Conservation (phyloP, 1,284 basidiomycete species). For the Ceratobasidium sp. region DNA sequence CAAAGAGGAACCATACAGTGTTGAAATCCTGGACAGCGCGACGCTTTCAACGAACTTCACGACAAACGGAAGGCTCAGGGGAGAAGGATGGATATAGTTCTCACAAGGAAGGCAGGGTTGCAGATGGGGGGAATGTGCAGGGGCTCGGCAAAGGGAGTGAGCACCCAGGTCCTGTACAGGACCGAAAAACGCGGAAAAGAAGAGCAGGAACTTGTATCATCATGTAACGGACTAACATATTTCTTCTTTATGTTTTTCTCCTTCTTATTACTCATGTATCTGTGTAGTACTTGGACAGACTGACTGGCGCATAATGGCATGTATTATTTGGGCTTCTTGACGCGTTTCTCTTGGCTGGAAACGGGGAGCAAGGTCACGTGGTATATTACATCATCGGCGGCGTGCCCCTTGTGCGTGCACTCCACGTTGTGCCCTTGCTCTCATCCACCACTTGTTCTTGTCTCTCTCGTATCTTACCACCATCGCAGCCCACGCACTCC, state of each 20-base stretch:
- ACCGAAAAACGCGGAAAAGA: neutral
- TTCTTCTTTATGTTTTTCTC: neutral
- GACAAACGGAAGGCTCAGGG: neutral
- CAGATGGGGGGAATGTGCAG: neutral
- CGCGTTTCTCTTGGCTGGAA: too few species aligned
- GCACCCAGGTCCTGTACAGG: neutral
- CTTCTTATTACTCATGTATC: neutral
- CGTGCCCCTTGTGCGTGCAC: conserved; percentile 23
- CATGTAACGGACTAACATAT: conserved; percentile 18
- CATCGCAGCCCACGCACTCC: neutral
- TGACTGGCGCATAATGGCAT: neutral
- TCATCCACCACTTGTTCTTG: conserved; percentile 25
- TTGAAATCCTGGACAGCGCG: neutral
- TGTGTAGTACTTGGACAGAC: neutral
- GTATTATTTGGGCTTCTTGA: neutral
- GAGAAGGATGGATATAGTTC: too few species aligned
- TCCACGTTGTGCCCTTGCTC: conserved; percentile 35
- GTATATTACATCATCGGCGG: conserved; percentile 20
- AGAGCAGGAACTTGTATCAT: conserved; percentile 18
- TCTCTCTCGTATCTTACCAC: conserved; percentile 23
- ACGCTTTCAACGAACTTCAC: neutral
- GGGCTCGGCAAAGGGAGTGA: neutral
- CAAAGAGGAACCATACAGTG: too few species aligned
- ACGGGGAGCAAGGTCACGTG: conserved; percentile 28
- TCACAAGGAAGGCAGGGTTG: neutral